Percentiles rank a stretch among this genome's conserved stretches.
phyloP scores from a whole-genome alignment of 345 rosid species.

The Eucalyptus viminalis region DNA sequence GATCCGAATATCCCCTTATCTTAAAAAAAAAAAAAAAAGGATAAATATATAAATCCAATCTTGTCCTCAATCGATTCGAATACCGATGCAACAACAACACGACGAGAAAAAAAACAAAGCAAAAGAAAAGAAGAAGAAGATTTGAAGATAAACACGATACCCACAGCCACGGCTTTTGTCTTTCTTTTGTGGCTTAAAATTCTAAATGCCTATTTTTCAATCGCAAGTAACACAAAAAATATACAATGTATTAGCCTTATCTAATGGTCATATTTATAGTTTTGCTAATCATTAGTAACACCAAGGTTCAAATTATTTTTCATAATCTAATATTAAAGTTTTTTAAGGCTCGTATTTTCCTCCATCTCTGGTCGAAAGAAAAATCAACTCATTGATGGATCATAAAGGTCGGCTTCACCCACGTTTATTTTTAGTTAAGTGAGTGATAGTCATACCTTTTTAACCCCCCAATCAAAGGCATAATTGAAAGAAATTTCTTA shows the following conservation, averaged over 20 bases:
- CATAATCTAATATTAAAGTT: neutral
- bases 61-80: neutral
- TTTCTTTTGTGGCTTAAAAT: neutral
- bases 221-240: neutral
- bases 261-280: neutral
- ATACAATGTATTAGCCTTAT: neutral
- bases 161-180: neutral
- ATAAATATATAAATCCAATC: neutral
- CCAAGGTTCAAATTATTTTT: neutral
- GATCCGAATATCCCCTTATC: neutral
- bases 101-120: neutral
- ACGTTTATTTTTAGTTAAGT: neutral
- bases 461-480: neutral
- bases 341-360: neutral
- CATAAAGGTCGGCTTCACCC: neutral
- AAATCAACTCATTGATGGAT: neutral
- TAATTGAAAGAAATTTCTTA: neutral
- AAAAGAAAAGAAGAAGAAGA: neutral
- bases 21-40: too few relatives aligned
- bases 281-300: neutral
- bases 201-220: neutral
- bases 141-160: neutral
- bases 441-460: neutral
- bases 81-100: neutral
- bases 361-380: neutral